Base-by-base conservation (phyloP, 805 yeast species). In the Wickerhamomyces chambardii region DNA sequence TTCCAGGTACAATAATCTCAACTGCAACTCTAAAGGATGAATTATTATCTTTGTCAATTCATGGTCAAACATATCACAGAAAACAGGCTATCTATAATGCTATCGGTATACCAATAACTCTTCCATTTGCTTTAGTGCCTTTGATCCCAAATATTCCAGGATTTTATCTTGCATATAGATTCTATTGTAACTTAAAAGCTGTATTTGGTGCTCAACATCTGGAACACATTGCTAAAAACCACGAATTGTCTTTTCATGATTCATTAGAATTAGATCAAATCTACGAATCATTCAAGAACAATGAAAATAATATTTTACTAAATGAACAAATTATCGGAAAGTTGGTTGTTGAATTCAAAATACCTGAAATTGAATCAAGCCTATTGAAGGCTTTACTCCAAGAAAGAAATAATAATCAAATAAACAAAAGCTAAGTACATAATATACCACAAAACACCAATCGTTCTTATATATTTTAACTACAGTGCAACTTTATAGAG, bases 141-240 rank as follows among this genome's bases (percentile, higher is more conserved):
- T 66, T 89, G n/a, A 55, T 87, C 4, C 97, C 97, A 16, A 89
- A 89, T 48, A 73, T 89, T 16, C 97, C 97, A 0, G 95, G 95
- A 0, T 82, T 90, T 50, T 90, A 86, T 49, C 58, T 89, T 30
- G 66, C 82, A 3, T 89, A 82, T 53, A 66, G 97, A 41, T 67
- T 82, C 15, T 89, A 86, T 60, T 85, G 95, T 53, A 85, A 90
- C 54, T 68, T 78, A 51, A 82, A 81, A 47, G 95, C 95, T 0
- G 63, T 70, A 41, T 54, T 73, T 29, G 96, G 96, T 0, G 82
- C 84, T 5, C 63, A 67, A 42, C 92, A 85, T 51, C 58, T 89
- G 40, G 58, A 66, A 25, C 70, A 68, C 35, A 61, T 89, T 36
- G 50, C 77, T n/a, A 64, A 66, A 19, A 58, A 52, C 14, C 45